phyloP scores from a whole-genome alignment of 139 green algal genomes.

The Spirogloea muscicola region DNA sequence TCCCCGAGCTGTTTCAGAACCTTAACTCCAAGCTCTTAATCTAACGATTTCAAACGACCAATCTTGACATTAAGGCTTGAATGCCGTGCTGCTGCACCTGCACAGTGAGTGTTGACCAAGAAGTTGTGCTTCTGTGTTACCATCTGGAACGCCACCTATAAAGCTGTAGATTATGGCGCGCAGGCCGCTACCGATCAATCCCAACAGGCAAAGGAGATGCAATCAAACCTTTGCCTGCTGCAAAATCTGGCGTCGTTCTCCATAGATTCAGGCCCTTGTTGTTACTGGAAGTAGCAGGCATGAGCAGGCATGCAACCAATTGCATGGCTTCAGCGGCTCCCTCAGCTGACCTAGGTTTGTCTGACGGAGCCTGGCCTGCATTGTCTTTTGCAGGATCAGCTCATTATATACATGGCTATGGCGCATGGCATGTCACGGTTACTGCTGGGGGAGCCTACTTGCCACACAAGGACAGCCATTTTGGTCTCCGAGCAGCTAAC shows the following conservation, averaged over 20 bases:
- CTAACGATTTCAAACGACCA: not conserved
- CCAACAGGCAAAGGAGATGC: too few species aligned
- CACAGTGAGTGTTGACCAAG: not conserved
- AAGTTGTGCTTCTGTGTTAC: not conserved
- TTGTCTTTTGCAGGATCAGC: constrained; percentile 67
- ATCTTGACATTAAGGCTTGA: constrained; percentile 6
- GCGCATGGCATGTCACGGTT: constrained; percentile 62
- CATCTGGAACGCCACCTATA: not conserved
- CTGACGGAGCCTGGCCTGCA: not conserved
- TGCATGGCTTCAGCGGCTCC: too few species aligned
- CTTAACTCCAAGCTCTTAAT: not conserved
- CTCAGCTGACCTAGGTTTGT: not conserved
- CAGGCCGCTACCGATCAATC: not conserved
- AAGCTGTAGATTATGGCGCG: not conserved
- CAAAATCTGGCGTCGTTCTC: too few species aligned
- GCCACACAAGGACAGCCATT: constrained; percentile 80
- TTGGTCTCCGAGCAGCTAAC: constrained; percentile 58
- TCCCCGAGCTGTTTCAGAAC: not conserved
- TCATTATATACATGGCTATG: constrained; percentile 81
- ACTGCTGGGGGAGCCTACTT: constrained; percentile 56
- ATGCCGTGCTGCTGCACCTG: not conserved
- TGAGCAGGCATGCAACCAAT: too few species aligned
- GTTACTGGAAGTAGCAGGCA: too few species aligned
- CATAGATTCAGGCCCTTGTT: too few species aligned
- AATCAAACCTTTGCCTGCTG: too few species aligned